Percentiles rank a stretch among this genome's conserved stretches.
These are phyloP conservation scores for Chondrus crispus DNA, from an alignment of 23 red algal species.

Conservation along the genomic window DNA sequence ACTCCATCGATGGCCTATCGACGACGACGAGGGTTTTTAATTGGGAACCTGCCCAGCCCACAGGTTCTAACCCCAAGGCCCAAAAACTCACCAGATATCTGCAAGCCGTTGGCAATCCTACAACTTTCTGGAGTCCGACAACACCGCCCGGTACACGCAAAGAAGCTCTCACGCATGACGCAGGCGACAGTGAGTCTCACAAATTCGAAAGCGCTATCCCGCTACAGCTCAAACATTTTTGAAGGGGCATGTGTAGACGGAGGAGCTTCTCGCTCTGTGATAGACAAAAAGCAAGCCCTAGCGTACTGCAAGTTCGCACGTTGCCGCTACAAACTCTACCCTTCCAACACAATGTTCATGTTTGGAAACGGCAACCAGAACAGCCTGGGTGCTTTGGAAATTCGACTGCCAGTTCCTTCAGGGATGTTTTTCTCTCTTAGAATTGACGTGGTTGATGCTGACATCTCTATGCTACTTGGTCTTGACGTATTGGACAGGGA, in stretches of 20 bases:
- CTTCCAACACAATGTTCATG: not conserved
- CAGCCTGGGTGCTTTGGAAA: not conserved
- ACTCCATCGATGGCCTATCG: too few relatives aligned
- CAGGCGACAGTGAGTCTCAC: too few relatives aligned
- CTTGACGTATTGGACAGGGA: not conserved
- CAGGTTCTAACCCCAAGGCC: constrained; percentile 4
- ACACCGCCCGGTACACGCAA: too few relatives aligned
- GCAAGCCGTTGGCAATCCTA: too few relatives aligned
- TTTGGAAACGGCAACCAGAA: not conserved
- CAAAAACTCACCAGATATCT: not conserved
- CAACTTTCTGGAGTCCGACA: too few relatives aligned
- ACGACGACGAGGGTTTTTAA: too few relatives aligned
- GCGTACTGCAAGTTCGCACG: not conserved
- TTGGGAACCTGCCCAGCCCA: not conserved
- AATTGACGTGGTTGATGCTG: not conserved
- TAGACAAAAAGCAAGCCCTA: not conserved
- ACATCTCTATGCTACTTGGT: not conserved
- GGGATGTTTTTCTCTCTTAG: not conserved
- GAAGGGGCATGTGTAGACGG: not conserved
- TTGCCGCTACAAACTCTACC: not conserved
- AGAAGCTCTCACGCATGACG: too few relatives aligned
- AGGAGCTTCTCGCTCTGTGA: not conserved
- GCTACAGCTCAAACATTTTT: not conserved
- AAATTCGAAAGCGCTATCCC: too few relatives aligned
- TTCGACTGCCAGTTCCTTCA: not conserved